Conservation (phyloP, 352 stramenopile genomes). For the Globisporangium takayamanum region DNA sequence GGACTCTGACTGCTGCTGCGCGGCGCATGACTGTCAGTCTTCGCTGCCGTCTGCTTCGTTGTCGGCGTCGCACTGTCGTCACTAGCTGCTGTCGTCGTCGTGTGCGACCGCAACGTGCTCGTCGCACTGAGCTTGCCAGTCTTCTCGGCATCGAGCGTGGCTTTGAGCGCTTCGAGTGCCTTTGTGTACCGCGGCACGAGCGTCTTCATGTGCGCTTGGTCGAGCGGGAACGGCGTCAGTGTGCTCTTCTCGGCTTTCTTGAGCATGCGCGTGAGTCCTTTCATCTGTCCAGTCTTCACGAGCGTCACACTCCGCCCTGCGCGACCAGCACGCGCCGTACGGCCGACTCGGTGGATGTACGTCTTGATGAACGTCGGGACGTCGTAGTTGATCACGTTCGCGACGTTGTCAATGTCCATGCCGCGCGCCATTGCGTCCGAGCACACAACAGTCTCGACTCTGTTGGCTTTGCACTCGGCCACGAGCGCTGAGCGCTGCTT, state of each 20-base stretch:
- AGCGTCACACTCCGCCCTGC: slow-evolving; percentile 70
- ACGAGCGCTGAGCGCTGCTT: slow-evolving; percentile 74
- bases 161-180: slow-evolving; percentile 67
- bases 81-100: background rate
- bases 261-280: slow-evolving; percentile 75
- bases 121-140: slow-evolving; percentile 52
- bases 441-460: slow-evolving; percentile 81
- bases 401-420: slow-evolving; percentile 91
- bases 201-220: slow-evolving; percentile 74
- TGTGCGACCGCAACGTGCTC: slow-evolving; percentile 21
- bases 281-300: slow-evolving; percentile 79
- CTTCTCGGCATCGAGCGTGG: slow-evolving; percentile 74
- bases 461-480: slow-evolving; percentile 61
- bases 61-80: background rate
- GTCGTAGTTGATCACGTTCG: slow-evolving; percentile 94
- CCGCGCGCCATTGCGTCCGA: slow-evolving; percentile 91
- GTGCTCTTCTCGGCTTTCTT: slow-evolving; percentile 79
- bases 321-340: slow-evolving; percentile 76
- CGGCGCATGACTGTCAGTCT: background rate
- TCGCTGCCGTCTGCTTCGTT: slow-evolving; percentile 9
- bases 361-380: slow-evolving; percentile 89
- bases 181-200: slow-evolving; percentile 66
- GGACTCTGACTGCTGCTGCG: slow-evolving; percentile 5
- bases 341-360: slow-evolving; percentile 87
- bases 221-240: slow-evolving; percentile 53